These are phyloP conservation scores for Tulasnella sp. DNA, from an alignment of 768 basidiomycete species.

Conservation along the genomic window DNA sequence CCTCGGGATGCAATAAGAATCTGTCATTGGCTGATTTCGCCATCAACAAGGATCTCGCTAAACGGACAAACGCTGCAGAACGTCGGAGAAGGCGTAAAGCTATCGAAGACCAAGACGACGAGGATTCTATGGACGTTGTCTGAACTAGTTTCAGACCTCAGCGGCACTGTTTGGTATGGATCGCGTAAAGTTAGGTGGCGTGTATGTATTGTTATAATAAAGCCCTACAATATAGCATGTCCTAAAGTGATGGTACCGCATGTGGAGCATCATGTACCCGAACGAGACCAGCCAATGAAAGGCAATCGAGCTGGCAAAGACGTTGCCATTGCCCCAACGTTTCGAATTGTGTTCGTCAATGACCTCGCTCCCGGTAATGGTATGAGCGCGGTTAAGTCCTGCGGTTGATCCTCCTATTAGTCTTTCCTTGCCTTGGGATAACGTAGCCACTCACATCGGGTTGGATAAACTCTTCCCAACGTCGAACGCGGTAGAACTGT, in stretches of 20 bases:
- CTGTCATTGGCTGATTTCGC: slow-evolving; percentile 34
- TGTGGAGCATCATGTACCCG: not conserved
- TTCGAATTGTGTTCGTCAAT: slow-evolving; percentile 21
- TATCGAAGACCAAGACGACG: slow-evolving; percentile 26
- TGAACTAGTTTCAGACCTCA: not conserved
- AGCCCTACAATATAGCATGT: not conserved
- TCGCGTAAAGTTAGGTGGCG: too few relatives aligned
- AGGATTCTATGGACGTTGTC: slow-evolving; percentile 18
- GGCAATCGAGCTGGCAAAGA: not conserved
- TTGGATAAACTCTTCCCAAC: slow-evolving; percentile 32
- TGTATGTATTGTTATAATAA: slow-evolving; percentile 8
- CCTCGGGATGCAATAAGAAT: slow-evolving; percentile 41
- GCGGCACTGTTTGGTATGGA: not conserved
- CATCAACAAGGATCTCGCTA: slow-evolving; percentile 28
- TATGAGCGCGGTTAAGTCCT: slow-evolving; percentile 30
- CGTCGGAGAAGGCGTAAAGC: slow-evolving; percentile 14
- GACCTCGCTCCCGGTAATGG: slow-evolving; percentile 27
- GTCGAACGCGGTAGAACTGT: not conserved
- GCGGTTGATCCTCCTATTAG: not conserved
- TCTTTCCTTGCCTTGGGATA: not conserved
- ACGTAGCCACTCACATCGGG: slow-evolving; percentile 13
- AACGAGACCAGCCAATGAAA: slow-evolving; percentile 2
- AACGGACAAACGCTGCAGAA: slow-evolving; percentile 23
- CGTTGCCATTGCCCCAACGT: slow-evolving; percentile 23
- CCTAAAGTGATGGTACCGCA: not conserved